Percentiles rank a stretch among this genome's conserved stretches.
Evolutionary conservation across 2,329 filamentous ascomycete genomes (phyloP).

Genomic region (Fusarium paranaense): DNA sequence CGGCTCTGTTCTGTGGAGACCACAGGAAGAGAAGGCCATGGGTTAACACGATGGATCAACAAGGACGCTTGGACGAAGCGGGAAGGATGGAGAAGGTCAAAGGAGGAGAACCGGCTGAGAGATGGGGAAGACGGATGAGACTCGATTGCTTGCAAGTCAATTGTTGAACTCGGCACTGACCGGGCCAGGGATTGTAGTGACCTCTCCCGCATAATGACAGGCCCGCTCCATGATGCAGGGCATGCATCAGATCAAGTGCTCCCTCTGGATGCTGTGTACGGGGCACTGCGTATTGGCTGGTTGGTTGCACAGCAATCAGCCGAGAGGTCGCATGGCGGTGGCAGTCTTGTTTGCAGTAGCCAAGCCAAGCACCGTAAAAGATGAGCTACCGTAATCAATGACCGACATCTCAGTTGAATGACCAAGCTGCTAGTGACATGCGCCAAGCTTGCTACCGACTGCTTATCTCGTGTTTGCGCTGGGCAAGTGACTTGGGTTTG

Average conservation of each 20-base stretch:
- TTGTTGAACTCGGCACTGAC: conserved; percentile 14
- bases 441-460: conserved; percentile 24
- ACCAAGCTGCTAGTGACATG: conserved; percentile 23
- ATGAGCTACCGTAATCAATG: background rate
- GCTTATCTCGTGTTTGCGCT: conserved; percentile 30
- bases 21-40: background rate
- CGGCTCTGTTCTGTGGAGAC: background rate
- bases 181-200: conserved; percentile 9
- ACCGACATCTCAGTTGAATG: background rate
- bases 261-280: background rate
- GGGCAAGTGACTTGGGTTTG: background rate
- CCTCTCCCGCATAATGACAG: conserved; percentile 1
- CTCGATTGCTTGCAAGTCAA: conserved; percentile 1
- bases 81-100: conserved; percentile 5
- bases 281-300: background rate
- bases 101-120: background rate
- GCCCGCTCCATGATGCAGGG: conserved; percentile 2
- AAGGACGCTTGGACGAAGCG: conserved; percentile 10
- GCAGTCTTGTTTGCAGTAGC: background rate
- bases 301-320: background rate
- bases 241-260: conserved; percentile 2
- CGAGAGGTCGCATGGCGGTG: background rate
- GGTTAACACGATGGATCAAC: background rate
- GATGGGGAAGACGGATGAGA: background rate
- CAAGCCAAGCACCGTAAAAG: conserved; percentile 5